A percentile compares a stretch with the other conserved stretches of the same genome.
These are phyloP conservation scores for Aurantiochytrium sp. DNA, from an alignment of 108 stramenopile species.

Conservation along the genomic window DNA sequence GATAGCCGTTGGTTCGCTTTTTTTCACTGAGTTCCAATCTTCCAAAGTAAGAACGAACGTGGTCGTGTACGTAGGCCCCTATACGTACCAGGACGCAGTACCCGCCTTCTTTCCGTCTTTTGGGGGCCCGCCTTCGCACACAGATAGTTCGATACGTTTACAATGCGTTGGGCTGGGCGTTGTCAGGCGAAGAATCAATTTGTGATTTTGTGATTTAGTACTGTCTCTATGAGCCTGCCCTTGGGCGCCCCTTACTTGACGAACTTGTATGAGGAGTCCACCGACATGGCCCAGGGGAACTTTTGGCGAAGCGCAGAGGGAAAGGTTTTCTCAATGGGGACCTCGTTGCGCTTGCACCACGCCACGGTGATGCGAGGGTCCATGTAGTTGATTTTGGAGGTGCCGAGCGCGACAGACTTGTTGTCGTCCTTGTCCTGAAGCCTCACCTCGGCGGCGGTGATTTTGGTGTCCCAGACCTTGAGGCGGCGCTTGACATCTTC, in stretches of 20 bases:
- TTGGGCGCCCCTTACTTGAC: background rate
- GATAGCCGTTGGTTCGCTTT: no score
- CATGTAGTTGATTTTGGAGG: constrained; percentile 98
- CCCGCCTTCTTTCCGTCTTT: no score
- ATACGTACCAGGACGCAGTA: no score
- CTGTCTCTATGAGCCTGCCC: no score
- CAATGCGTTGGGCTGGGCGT: no score
- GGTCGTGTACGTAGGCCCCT: no score
- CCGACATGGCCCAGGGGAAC: constrained; percentile 99
- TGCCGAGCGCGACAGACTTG: constrained; percentile 92
- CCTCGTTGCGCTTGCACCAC: constrained; percentile 96
- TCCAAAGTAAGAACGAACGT: no score
- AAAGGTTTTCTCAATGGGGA: constrained; percentile 91
- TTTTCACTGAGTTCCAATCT: no score
- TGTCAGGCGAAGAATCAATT: no score
- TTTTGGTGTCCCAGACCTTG: constrained; percentile 76
- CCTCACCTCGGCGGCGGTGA: constrained; percentile 80
- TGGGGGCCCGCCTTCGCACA: no score
- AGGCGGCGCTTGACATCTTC: constrained; percentile 78
- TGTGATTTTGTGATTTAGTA: no score
- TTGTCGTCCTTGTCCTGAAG: constrained; percentile 97
- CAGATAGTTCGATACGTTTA: no score
- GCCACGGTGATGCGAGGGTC: constrained; percentile 98
- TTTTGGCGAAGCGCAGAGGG: constrained; percentile 92
- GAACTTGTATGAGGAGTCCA: constrained; percentile 33